phyloP scores from a whole-genome alignment of 139 green algal genomes.

The Auxenochlorella pyrenoidosa region DNA sequence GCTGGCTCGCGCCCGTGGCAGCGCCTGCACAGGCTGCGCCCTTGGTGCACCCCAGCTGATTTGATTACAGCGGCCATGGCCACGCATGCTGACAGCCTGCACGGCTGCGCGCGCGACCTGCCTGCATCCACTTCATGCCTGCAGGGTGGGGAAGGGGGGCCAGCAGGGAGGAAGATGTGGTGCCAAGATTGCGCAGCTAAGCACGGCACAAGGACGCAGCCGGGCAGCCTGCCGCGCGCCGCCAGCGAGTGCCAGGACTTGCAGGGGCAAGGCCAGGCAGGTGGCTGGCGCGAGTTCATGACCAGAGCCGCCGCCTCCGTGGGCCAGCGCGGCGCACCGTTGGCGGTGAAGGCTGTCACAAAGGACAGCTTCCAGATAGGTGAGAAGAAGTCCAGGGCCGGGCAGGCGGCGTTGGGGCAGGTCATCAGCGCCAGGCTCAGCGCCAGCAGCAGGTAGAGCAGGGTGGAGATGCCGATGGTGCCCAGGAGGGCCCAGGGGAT shows the following conservation, averaged over 20 bases:
- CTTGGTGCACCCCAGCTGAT: too few relatives aligned
- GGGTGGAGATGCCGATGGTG: background rate
- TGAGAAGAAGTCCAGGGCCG: background rate
- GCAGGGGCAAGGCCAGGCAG: too few relatives aligned
- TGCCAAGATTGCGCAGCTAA: background rate
- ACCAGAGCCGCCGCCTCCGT: background rate
- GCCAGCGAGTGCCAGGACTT: too few relatives aligned
- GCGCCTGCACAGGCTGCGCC: too few relatives aligned
- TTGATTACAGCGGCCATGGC: too few relatives aligned
- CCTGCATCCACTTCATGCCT: slow-evolving; percentile 6
- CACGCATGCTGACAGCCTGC: too few relatives aligned
- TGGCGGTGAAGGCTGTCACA: background rate
- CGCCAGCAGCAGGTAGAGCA: background rate
- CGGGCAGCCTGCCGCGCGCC: too few relatives aligned
- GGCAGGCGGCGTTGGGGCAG: slow-evolving; percentile 14
- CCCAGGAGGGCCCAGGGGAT: background rate
- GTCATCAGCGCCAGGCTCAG: slow-evolving; percentile 2
- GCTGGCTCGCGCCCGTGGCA: too few relatives aligned
- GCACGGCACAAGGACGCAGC: too few relatives aligned
- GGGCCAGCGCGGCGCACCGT: background rate
- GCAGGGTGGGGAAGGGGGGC: background rate
- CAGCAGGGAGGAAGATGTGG: background rate
- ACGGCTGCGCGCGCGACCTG: too few relatives aligned
- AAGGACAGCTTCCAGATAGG: background rate
- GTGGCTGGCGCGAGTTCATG: too few relatives aligned